A percentile compares a stretch with the other conserved stretches of the same genome.
These are phyloP conservation scores for Rhizophagus prolifer DNA, from an alignment of 192 early-diverging fungal genomes.

Conservation along the genomic window DNA sequence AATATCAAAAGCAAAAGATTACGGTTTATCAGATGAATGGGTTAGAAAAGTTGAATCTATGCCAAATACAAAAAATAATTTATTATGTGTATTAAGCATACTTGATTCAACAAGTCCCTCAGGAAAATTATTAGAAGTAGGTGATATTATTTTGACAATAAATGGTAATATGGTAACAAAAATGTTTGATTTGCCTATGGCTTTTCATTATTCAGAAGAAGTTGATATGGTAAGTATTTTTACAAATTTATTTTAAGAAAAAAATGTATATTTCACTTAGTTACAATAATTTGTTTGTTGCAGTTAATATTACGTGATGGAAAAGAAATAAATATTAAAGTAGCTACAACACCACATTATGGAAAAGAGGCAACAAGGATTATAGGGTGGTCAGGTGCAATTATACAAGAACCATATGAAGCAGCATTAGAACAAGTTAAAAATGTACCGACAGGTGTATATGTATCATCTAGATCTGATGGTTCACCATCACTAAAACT, in stretches of 20 bases:
- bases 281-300: not conserved
- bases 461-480: slow-evolving; percentile 54
- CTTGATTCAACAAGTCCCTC: slow-evolving; percentile 58
- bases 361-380: slow-evolving; percentile 63
- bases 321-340: slow-evolving; percentile 58
- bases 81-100: slow-evolving; percentile 56
- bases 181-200: slow-evolving; percentile 58
- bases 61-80: slow-evolving; percentile 47
- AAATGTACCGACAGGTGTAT: slow-evolving; percentile 62
- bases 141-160: slow-evolving; percentile 69
- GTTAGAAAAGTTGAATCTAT: slow-evolving; percentile 55
- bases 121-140: slow-evolving; percentile 55
- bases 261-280: not conserved
- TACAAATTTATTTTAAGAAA: no score
- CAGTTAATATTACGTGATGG: slow-evolving; percentile 71
- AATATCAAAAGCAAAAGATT: slow-evolving; percentile 57
- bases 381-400: slow-evolving; percentile 84
- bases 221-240: slow-evolving; percentile 51
- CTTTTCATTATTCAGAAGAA: slow-evolving; percentile 44
- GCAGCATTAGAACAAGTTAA: slow-evolving; percentile 67
- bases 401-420: slow-evolving; percentile 73
- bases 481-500: slow-evolving; percentile 66
- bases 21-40: slow-evolving; percentile 60
- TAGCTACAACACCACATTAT: slow-evolving; percentile 60
- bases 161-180: slow-evolving; percentile 62